phyloP scores from a whole-genome alignment of 2,329 filamentous ascomycete genomes.

The Diaporthe helianthi region DNA sequence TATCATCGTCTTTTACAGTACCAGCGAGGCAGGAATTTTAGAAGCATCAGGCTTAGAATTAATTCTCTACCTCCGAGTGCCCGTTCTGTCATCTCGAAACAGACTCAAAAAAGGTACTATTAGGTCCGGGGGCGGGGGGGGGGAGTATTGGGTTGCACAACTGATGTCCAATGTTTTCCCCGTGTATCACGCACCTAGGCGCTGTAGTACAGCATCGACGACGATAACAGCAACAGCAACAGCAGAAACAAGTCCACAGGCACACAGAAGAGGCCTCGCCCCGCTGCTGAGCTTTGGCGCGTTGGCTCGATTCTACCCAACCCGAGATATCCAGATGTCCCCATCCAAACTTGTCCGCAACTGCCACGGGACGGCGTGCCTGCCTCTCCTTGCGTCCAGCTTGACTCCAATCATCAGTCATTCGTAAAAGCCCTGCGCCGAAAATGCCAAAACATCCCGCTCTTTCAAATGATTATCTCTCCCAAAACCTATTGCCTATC shows the following conservation, averaged over 20 bases:
- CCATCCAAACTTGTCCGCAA: background rate
- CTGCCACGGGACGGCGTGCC: no score
- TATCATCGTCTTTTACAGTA: background rate
- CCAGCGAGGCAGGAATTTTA: background rate
- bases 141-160: background rate
- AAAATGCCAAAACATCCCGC: constrained; percentile 18
- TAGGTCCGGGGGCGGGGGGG: background rate
- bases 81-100: background rate
- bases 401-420: constrained; percentile 6
- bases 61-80: background rate
- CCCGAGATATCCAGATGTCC: background rate
- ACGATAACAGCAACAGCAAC: background rate
- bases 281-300: background rate
- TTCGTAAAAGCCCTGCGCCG: constrained; percentile 11
- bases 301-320: background rate
- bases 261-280: background rate
- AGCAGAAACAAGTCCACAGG: background rate
- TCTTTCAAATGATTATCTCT: background rate
- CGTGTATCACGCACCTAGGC: background rate
- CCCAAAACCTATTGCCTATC: background rate
- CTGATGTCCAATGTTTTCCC: background rate
- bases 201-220: constrained; percentile 3
- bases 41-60: background rate
- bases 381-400: background rate
- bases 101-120: background rate